Conservation (phyloP, 345 rosid species). For the Pistacia integerrima region DNA sequence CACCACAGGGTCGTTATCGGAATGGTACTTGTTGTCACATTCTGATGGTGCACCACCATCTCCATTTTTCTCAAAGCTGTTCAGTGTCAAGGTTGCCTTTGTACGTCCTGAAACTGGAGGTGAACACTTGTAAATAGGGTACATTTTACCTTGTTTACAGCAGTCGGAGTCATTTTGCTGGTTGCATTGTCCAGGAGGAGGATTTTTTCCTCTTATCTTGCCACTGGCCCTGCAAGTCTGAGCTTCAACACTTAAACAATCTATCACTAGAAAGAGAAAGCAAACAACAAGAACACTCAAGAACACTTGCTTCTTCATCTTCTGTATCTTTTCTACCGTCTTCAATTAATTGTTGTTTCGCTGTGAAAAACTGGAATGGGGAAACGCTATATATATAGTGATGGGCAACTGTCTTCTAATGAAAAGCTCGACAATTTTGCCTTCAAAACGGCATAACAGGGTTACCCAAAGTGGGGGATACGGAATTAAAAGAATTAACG, state of each 20-base stretch:
- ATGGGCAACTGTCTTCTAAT: too few relatives aligned
- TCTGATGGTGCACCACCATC: constrained; percentile 35
- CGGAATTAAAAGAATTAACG: too few relatives aligned
- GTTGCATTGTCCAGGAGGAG: constrained; percentile 15
- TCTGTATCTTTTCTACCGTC: neutral
- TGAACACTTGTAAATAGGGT: constrained; percentile 23
- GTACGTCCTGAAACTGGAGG: constrained; percentile 21
- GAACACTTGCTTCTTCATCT: constrained; percentile 10
- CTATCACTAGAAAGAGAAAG: neutral
- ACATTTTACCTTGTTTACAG: constrained; percentile 16
- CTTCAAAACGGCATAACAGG: too few relatives aligned
- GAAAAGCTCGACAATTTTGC: neutral
- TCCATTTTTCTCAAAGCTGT: constrained; percentile 20
- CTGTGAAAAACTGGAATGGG: constrained; percentile 11
- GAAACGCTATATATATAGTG: neutral
- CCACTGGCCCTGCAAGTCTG: constrained; percentile 25
- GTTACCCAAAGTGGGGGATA: too few relatives aligned
- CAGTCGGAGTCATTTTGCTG: constrained; percentile 10
- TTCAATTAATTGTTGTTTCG: neutral
- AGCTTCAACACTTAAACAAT: neutral
- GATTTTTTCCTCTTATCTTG: constrained; percentile 20
- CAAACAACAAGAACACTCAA: neutral
- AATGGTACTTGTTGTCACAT: constrained; percentile 30
- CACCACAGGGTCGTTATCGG: constrained; percentile 13
- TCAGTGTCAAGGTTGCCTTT: constrained; percentile 25